These are phyloP conservation scores for Neurospora sp. DNA, from an alignment of 495 filamentous ascomycete species.

Conservation along the genomic window DNA sequence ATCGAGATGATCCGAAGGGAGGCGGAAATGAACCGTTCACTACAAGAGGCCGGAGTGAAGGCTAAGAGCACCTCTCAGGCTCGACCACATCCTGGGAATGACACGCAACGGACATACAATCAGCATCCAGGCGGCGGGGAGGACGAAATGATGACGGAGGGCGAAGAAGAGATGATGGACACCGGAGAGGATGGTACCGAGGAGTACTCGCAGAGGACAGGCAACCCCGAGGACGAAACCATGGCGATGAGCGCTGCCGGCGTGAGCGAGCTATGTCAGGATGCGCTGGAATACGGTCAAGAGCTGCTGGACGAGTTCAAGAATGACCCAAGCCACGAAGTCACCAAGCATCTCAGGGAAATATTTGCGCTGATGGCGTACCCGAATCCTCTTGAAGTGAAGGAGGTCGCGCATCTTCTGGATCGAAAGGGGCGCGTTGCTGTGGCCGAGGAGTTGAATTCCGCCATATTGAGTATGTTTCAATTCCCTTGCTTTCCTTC, in stretches of 20 bases:
- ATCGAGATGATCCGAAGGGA: slow-evolving; percentile 88
- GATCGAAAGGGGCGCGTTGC: slow-evolving; percentile 64
- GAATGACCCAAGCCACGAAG: slow-evolving; percentile 55
- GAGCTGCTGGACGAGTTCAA: slow-evolving; percentile 66
- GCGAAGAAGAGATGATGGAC: slow-evolving; percentile 16
- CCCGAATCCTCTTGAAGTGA: slow-evolving; percentile 61
- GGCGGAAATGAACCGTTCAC: slow-evolving; percentile 51
- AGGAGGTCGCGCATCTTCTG: slow-evolving; percentile 68
- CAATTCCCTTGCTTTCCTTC: neutral
- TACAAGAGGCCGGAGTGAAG: slow-evolving; percentile 20
- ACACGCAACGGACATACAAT: neutral
- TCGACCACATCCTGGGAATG: slow-evolving; percentile 6
- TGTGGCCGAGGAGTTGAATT: slow-evolving; percentile 91
- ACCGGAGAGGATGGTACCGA: slow-evolving; percentile 27
- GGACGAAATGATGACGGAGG: slow-evolving; percentile 65
- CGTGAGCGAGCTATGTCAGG: slow-evolving; percentile 46
- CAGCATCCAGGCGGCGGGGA: slow-evolving; percentile 49
- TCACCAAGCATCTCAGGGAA: slow-evolving; percentile 66
- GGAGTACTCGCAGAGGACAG: slow-evolving; percentile 42
- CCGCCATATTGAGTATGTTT: slow-evolving; percentile 76
- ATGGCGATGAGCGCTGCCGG: slow-evolving; percentile 41
- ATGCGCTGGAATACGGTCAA: slow-evolving; percentile 73
- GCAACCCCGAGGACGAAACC: slow-evolving; percentile 27
- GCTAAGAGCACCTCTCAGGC: slow-evolving; percentile 4
- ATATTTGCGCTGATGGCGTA: slow-evolving; percentile 89